Conservation (phyloP, 371 early-diverging fungal species). For the Syncephalastrum contaminatum region DNA sequence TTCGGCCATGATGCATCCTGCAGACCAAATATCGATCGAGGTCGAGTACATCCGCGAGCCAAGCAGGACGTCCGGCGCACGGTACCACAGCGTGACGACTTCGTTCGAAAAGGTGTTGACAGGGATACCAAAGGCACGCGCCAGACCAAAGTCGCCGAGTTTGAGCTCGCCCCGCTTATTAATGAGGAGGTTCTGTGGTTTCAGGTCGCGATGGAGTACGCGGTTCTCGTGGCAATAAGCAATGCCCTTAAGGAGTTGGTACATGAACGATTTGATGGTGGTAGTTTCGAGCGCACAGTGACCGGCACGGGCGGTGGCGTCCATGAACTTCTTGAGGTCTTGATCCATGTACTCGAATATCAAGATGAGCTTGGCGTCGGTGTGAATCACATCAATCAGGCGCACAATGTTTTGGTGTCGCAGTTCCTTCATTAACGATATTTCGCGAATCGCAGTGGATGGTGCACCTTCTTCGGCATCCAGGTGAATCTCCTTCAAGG, state of each 20-base stretch:
- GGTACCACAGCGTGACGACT: slow-evolving; percentile 97
- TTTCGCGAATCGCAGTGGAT: slow-evolving; percentile 96
- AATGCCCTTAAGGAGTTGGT: slow-evolving; percentile 85
- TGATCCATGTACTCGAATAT: slow-evolving; percentile 99
- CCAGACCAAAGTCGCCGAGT: slow-evolving; percentile 95
- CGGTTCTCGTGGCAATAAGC: slow-evolving; percentile 94
- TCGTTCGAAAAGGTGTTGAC: slow-evolving; percentile 97
- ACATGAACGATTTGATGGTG: slow-evolving; percentile 82
- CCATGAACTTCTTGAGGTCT: slow-evolving; percentile 98
- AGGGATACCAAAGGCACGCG: slow-evolving; percentile 95
- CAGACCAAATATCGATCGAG: slow-evolving; percentile 99
- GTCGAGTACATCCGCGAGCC: slow-evolving; percentile 95
- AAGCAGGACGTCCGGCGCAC: slow-evolving; percentile 97
- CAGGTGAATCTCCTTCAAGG: slow-evolving; percentile 95
- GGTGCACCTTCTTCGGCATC: slow-evolving; percentile 96
- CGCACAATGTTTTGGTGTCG: slow-evolving; percentile 89
- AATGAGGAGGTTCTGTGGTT: slow-evolving; percentile 95
- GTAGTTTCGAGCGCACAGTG: slow-evolving; percentile 69
- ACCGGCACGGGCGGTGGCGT: slow-evolving; percentile 60
- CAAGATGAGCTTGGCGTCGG: slow-evolving; percentile 94
- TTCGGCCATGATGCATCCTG: slow-evolving; percentile 98
- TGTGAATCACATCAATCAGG: slow-evolving; percentile 97
- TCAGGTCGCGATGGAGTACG: slow-evolving; percentile 97
- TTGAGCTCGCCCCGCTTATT: slow-evolving; percentile 86
- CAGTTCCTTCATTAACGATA: slow-evolving; percentile 94